Conservation (phyloP, 2,329 filamentous ascomycete genomes). For the Conoideocrella luteorostrata region DNA sequence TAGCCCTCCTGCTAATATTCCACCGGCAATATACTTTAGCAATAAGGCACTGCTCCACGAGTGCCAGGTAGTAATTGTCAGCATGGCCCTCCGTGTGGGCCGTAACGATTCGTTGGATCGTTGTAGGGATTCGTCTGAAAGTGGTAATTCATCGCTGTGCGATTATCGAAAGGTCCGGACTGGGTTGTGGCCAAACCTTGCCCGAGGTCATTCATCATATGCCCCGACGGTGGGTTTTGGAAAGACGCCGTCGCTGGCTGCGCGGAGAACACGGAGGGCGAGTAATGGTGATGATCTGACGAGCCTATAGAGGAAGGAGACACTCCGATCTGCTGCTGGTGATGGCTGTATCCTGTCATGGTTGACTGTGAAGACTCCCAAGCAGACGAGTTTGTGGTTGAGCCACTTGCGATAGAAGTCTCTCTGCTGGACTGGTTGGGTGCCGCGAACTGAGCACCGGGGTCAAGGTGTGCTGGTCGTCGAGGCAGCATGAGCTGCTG, state of each 20-base stretch:
- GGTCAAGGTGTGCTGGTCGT: constrained; percentile 23
- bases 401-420: constrained; percentile 25
- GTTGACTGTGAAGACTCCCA: constrained; percentile 25
- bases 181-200: constrained; percentile 13
- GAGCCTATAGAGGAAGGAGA: constrained; percentile 2
- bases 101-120: constrained; percentile 13
- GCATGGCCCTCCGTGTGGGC: constrained; percentile 15
- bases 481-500: constrained; percentile 32
- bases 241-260: constrained; percentile 10
- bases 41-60: background rate
- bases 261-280: constrained; percentile 5
- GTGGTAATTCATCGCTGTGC: constrained; percentile 18
- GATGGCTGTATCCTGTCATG: constrained; percentile 20
- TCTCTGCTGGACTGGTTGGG: constrained; percentile 27
- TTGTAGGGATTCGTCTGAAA: constrained; percentile 19
- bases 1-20: too few relatives aligned
- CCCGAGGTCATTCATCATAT: constrained; percentile 19
- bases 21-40: too few relatives aligned
- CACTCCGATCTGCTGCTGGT: constrained; percentile 9
- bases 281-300: constrained; percentile 7
- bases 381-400: constrained; percentile 24
- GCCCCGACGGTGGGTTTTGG: constrained; percentile 11
- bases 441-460: constrained; percentile 19
- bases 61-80: constrained; percentile 12
- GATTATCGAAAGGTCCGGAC: constrained; percentile 15